A percentile compares a stretch with the other conserved stretches of the same genome.
phyloP scores from a whole-genome alignment of 441 rosid genomes.

The Corymbia calophylla region DNA sequence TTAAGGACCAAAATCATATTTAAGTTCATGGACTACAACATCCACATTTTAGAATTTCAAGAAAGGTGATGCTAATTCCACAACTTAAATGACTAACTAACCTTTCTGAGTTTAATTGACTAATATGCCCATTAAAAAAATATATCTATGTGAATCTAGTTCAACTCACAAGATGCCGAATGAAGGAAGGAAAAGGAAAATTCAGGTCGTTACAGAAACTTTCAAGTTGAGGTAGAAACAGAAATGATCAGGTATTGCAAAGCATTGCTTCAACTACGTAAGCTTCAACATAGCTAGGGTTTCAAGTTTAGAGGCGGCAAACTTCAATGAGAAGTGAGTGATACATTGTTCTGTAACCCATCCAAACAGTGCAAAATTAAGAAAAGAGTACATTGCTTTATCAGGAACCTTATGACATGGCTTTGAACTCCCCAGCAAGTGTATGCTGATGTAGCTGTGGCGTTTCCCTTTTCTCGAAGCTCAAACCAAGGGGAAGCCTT shows the following conservation, averaged over 20 bases:
- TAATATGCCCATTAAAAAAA: too few species aligned
- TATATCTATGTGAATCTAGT: too few species aligned
- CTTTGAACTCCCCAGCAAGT: not conserved
- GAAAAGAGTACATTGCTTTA: not conserved
- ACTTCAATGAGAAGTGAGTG: not conserved
- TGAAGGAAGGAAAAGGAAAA: not conserved
- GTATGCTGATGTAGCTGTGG: not conserved
- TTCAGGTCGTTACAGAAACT: not conserved
- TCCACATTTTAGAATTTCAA: too few species aligned
- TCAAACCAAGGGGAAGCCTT: slow-evolving; percentile 9
- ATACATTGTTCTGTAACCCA: not conserved
- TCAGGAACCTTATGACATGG: not conserved
- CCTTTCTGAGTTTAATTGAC: not conserved
- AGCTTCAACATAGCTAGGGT: not conserved
- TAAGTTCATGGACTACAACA: not conserved
- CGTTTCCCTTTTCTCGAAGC: not conserved
- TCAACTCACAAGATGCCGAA: not conserved
- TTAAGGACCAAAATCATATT: not conserved
- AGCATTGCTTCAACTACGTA: not conserved
- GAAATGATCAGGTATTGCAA: not conserved
- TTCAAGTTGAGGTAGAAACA: not conserved
- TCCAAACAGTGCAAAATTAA: not conserved
- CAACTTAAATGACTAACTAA: not conserved
- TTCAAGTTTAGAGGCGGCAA: not conserved
- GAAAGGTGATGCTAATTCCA: too few species aligned